Evolutionary conservation across 148 eudicot genomes (phyloP).

Genomic region (Camellia japonica): DNA sequence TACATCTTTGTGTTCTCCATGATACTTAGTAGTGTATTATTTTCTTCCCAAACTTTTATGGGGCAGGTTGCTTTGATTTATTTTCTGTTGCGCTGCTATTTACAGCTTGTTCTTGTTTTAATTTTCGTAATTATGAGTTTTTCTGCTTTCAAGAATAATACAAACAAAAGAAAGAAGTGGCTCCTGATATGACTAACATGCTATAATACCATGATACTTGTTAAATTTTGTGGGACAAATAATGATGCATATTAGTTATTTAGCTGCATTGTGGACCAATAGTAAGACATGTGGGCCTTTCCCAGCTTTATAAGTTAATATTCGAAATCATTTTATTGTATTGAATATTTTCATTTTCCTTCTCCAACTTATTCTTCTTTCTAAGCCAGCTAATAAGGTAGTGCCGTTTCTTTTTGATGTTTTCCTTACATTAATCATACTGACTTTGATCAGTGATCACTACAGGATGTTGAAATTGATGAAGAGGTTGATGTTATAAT

Average conservation of each 20-base stretch:
- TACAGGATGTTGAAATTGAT: slow-evolving; percentile 91
- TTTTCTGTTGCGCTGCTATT: too few relatives aligned
- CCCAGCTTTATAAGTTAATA: not conserved
- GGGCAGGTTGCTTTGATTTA: too few relatives aligned
- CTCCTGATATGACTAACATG: not conserved
- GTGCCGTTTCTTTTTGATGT: not conserved
- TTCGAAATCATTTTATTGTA: not conserved
- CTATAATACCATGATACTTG: not conserved
- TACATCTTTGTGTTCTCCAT: too few relatives aligned
- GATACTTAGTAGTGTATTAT: too few relatives aligned
- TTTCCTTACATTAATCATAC: not conserved
- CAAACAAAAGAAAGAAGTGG: too few relatives aligned
- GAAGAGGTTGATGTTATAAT: slow-evolving; percentile 94
- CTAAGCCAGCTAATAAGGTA: not conserved
- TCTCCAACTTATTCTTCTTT: not conserved
- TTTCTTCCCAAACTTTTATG: too few relatives aligned
- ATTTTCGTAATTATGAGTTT: too few relatives aligned
- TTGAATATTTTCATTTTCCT: not conserved
- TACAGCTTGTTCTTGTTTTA: too few relatives aligned
- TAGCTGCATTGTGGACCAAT: slow-evolving; percentile 6
- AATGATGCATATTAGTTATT: not conserved
- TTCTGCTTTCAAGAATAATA: too few relatives aligned
- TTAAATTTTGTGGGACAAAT: not conserved
- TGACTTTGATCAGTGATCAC: slow-evolving; percentile 14
- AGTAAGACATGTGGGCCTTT: not conserved